A percentile compares a stretch with the other conserved stretches of the same genome.
These are phyloP conservation scores for Trichoderma asperelloides DNA, from an alignment of 495 filamentous ascomycete genomes.

Conservation along the genomic window DNA sequence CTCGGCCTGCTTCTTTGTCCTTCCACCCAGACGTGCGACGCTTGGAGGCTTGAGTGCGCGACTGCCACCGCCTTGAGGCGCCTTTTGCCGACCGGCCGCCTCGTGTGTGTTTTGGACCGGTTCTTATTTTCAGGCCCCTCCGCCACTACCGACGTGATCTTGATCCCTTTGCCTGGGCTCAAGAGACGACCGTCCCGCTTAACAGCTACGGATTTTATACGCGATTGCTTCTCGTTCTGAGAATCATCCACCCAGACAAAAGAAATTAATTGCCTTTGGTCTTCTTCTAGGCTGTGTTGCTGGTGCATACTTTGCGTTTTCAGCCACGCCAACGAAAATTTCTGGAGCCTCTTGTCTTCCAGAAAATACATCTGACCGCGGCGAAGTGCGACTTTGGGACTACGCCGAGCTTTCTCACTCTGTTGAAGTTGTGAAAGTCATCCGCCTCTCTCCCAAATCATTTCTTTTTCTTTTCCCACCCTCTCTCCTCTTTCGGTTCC, in stretches of 20 bases:
- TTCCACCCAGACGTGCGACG: not conserved
- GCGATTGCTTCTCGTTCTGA: not conserved
- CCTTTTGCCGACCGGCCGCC: conserved; percentile 6
- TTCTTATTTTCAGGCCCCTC: not conserved
- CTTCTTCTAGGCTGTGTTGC: not conserved
- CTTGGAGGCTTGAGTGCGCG: not conserved
- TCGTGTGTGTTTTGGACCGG: not conserved
- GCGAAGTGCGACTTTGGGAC: not conserved
- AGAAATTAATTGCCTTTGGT: not conserved
- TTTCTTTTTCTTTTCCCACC: not conserved
- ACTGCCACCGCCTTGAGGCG: conserved; percentile 2
- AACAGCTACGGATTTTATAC: not conserved
- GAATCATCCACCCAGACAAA: not conserved
- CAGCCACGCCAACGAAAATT: not conserved
- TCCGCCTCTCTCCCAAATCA: not conserved
- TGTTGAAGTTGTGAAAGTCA: not conserved
- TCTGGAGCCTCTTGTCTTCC: not conserved
- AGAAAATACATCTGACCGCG: not conserved
- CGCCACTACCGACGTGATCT: conserved; percentile 8
- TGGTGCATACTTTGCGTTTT: not conserved
- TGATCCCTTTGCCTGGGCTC: conserved; percentile 6
- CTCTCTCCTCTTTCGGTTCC: not conserved
- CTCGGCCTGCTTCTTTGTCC: conserved; percentile 5
- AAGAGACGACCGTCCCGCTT: conserved; percentile 6
- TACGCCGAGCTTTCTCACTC: not conserved